phyloP scores from a whole-genome alignment of 1,139 yeast genomes.

The Hansenula sp. region DNA sequence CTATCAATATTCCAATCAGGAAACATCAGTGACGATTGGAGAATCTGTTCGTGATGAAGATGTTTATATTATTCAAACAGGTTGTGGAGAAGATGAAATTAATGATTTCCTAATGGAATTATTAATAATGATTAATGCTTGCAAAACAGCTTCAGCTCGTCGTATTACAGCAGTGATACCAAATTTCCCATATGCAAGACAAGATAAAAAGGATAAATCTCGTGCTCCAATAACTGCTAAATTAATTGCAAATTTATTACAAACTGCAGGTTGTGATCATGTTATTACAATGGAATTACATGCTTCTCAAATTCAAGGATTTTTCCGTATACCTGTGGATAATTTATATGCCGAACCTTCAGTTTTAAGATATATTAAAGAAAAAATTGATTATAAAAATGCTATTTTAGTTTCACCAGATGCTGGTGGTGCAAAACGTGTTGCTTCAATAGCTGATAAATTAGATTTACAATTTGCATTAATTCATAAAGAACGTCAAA shows the following conservation, averaged over 20 bases:
- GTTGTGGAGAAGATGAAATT: constrained; percentile 57
- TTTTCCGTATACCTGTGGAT: constrained; percentile 77
- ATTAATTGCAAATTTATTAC: constrained; percentile 67
- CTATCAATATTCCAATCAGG: constrained; percentile 67
- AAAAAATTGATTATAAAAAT: constrained; percentile 42
- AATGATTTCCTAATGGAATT: constrained; percentile 72
- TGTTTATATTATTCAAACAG: constrained; percentile 68
- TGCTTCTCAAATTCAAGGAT: constrained; percentile 83
- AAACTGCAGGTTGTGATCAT: constrained; percentile 79
- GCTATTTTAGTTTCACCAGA: constrained; percentile 83
- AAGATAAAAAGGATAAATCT: constrained; percentile 76
- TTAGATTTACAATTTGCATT: constrained; percentile 73
- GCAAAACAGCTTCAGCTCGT: constrained; percentile 75
- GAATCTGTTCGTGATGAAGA: constrained; percentile 79
- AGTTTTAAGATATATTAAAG: constrained; percentile 63
- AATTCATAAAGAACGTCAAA: constrained; percentile 77
- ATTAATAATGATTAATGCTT: constrained; percentile 68
- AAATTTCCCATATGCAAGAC: constrained; percentile 79
- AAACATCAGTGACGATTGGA: constrained; percentile 67
- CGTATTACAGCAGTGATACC: constrained; percentile 77
- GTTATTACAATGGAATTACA: constrained; percentile 82
- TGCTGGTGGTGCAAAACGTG: constrained; percentile 86
- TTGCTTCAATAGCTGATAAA: constrained; percentile 74
- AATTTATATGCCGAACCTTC: constrained; percentile 79
- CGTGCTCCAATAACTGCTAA: constrained; percentile 83